These are phyloP conservation scores for Primulina eburnea DNA, from an alignment of 257 asterid species.

Conservation along the genomic window DNA sequence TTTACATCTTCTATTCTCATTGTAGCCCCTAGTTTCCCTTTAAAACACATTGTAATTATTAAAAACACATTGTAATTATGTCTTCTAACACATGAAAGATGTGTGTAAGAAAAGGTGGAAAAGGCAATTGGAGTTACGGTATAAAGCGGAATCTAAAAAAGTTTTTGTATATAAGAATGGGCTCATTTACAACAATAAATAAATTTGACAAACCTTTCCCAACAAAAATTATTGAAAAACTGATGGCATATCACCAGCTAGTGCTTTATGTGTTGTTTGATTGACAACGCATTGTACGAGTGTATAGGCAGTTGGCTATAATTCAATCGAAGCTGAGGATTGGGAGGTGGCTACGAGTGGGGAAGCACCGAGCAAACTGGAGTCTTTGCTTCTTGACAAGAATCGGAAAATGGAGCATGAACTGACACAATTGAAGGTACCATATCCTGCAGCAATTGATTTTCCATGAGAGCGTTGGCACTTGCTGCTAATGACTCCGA, in stretches of 20 bases:
- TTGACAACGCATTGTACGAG: conserved; percentile 16
- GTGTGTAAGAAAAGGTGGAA: neutral
- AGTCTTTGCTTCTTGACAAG: conserved; percentile 91
- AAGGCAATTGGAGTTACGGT: neutral
- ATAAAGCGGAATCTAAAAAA: conserved; percentile 15
- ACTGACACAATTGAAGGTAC: conserved; percentile 87
- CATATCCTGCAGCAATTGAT: conserved; percentile 21
- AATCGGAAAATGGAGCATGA: conserved; percentile 99
- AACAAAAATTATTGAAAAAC: neutral
- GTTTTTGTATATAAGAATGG: neutral
- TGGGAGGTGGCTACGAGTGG: conserved; percentile 99
- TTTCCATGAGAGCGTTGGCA: conserved; percentile 4
- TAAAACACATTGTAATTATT: too few relatives aligned
- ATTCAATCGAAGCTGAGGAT: conserved; percentile 99
- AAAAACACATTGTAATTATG: neutral
- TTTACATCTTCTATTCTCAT: conserved; percentile 15
- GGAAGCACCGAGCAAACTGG: conserved; percentile 98
- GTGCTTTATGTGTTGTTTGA: conserved; percentile 3
- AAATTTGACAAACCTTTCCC: neutral
- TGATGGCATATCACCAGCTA: conserved; percentile 6
- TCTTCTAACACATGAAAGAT: neutral
- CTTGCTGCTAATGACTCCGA: neutral
- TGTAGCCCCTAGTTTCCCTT: neutral
- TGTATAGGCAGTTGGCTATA: conserved; percentile 96
- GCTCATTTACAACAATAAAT: neutral